phyloP scores from a whole-genome alignment of 2,329 filamentous ascomycete genomes.

The Claviceps pazoutovae region DNA sequence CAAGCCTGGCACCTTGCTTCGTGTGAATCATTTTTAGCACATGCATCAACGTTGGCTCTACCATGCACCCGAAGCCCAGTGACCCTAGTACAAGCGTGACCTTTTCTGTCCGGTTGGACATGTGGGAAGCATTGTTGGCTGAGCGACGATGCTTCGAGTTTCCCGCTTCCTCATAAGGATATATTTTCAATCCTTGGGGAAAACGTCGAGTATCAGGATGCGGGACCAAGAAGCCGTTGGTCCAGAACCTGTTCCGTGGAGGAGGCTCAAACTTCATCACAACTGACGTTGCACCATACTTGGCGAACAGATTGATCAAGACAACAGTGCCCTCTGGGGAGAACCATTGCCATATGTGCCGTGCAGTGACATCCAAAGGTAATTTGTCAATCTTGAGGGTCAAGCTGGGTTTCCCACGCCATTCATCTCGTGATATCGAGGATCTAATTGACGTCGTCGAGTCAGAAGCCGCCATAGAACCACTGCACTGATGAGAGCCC shows the following conservation, averaged over 20 bases:
- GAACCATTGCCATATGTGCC: constrained; percentile 39
- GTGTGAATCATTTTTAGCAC: constrained; percentile 31
- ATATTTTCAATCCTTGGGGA: constrained; percentile 12
- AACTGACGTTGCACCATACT: constrained; percentile 17
- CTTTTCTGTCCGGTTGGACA: constrained; percentile 5
- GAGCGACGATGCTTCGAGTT: neutral
- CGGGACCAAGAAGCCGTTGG: constrained; percentile 15
- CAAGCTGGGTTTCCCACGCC: constrained; percentile 22
- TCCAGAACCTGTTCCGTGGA: constrained; percentile 38
- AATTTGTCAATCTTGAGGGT: constrained; percentile 20
- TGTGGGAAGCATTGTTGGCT: neutral
- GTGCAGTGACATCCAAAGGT: constrained; percentile 22
- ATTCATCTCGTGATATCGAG: constrained; percentile 7
- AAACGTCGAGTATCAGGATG: constrained; percentile 11
- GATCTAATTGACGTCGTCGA: neutral
- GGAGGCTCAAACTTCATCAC: constrained; percentile 44
- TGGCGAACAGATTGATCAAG: constrained; percentile 35
- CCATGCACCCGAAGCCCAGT: constrained; percentile 50
- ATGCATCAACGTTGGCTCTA: constrained; percentile 41
- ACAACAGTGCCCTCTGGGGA: constrained; percentile 35
- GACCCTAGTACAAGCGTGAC: constrained; percentile 29
- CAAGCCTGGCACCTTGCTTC: constrained; percentile 12
- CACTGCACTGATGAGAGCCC: neutral
- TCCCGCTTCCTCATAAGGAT: neutral
- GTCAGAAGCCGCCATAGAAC: neutral